Evolutionary conservation across 1,284 basidiomycete genomes (phyloP).

Genomic region (Ganoderma lucidum): DNA sequence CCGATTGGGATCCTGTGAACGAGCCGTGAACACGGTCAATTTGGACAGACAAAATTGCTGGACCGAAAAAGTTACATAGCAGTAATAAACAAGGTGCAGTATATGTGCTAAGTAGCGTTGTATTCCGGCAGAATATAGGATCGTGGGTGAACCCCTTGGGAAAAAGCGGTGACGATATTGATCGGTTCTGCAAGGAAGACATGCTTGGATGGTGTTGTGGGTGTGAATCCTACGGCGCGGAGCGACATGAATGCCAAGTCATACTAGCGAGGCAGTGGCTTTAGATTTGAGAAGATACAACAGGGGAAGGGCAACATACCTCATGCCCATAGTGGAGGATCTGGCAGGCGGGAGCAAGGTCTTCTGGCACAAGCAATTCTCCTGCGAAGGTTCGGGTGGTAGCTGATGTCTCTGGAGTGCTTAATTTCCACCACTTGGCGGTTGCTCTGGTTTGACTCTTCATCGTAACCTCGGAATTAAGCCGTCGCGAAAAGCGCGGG

Average conservation of each 20-base stretch:
- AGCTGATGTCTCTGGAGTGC: neutral
- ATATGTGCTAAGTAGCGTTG: neutral
- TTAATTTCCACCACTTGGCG: constrained; percentile 31
- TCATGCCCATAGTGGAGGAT: constrained; percentile 35
- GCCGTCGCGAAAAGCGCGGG: constrained; percentile 24
- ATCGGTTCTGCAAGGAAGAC: constrained; percentile 29
- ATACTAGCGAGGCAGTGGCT: constrained; percentile 24
- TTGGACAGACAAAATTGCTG: constrained; percentile 1
- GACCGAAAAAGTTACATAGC: neutral
- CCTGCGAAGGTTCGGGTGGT: constrained; percentile 26
- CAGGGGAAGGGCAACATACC: constrained; percentile 18
- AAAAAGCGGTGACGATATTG: constrained; percentile 33
- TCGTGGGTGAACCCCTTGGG: constrained; percentile 27
- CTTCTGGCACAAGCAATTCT: constrained; percentile 30
- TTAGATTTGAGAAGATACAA: neutral
- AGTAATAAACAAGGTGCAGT: neutral
- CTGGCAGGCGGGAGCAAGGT: constrained; percentile 30
- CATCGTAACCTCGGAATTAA: constrained; percentile 17
- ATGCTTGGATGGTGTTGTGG: constrained; percentile 12
- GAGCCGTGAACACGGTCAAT: constrained; percentile 36
- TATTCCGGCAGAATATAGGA: constrained; percentile 29
- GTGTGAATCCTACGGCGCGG: constrained; percentile 33
- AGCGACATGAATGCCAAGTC: constrained; percentile 27
- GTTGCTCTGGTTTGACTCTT: constrained; percentile 23
- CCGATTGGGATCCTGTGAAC: constrained; percentile 61